phyloP scores from a whole-genome alignment of 2,329 filamentous ascomycete genomes.

The Colletotrichum tropicicola region DNA sequence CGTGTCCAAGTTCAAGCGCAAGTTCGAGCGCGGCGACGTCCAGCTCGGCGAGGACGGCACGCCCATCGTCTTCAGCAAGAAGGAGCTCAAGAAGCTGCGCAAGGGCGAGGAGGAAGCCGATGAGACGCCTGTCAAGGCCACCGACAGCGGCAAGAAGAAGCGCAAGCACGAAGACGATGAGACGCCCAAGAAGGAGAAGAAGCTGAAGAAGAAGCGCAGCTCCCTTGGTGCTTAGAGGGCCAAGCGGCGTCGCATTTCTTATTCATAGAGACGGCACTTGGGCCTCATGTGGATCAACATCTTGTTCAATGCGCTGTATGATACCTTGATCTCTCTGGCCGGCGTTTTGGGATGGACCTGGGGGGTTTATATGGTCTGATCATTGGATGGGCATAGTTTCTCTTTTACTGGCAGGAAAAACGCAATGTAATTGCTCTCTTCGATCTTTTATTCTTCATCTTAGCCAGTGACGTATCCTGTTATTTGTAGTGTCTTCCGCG shows the following conservation, averaged over 20 bases:
- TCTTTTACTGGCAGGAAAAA: constrained; percentile 32
- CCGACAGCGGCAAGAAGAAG: constrained; percentile 69
- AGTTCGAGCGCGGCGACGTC: constrained; percentile 80
- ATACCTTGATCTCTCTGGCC: constrained; percentile 34
- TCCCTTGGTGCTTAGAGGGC: constrained; percentile 31
- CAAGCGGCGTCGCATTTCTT: constrained; percentile 29
- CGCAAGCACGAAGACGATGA: constrained; percentile 73
- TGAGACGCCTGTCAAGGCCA: constrained; percentile 52
- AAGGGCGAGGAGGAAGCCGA: constrained; percentile 64
- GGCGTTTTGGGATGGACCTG: constrained; percentile 31
- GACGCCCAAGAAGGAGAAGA: constrained; percentile 71
- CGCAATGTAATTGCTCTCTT: constrained; percentile 28
- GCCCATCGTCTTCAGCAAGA: constrained; percentile 76
- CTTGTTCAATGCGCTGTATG: constrained; percentile 34
- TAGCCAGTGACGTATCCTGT: background rate
- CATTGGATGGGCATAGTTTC: constrained; percentile 32
- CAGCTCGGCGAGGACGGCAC: constrained; percentile 71
- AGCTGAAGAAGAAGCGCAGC: constrained; percentile 56
- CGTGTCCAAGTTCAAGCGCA: constrained; percentile 80
- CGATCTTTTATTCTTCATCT: background rate
- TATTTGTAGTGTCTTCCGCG: too few species aligned
- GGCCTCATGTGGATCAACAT: constrained; percentile 31
- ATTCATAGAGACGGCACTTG: constrained; percentile 31
- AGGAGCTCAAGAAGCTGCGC: constrained; percentile 77
- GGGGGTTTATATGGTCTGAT: constrained; percentile 30